Evolutionary conservation across 768 basidiomycete species (phyloP), one percentile per base, ranked within the genome.

Genomic region (Auriculariales sp.): DNA sequence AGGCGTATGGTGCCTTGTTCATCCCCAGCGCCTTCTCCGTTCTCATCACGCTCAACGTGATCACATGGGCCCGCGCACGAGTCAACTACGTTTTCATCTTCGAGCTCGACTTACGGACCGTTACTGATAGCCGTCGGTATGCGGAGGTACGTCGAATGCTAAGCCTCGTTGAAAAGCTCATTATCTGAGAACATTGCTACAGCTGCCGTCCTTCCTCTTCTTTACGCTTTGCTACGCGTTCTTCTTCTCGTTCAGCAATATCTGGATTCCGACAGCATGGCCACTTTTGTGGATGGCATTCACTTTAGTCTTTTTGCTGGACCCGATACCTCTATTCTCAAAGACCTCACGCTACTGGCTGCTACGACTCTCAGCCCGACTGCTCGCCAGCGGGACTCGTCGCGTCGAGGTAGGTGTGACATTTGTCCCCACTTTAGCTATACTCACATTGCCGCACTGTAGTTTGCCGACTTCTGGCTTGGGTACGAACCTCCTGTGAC

Each of bases 1-100:
- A 78, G 55, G 67, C 93, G 17, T 99, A 95, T 59, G 81, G 75
- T 0, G 71, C 81, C 3, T 63, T 94, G 24, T 63, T 79, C 36
- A 62, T 95, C 3, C 91, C 92, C 0, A 69, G 81, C 4, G 53
- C 94, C 2, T 84, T 95, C 58, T 69, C 78, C 2, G 53, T 89
- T 28, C 66, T 95, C 1, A 75, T 98, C 49, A 85, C 88, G 24
- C 51, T 85, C n/a, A 97, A 99, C 60, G 55, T 98, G 3, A 56
- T 81, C 19, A 83, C 81, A 0, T 99, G 87, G 83, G 70, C 77
- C 0, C 64, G 66, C 3, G 68, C 80, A 4, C 72, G 84, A 42
- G 90, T 99, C 56, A 98, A 97, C 60, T 94, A 92, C 57, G 74
- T 81, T n/a, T 94, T 97, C 62, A 87, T 93, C 30, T 87, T 93